Conservation (phyloP, 305 asterid genomes). For the Fraxinus dipetala region DNA sequence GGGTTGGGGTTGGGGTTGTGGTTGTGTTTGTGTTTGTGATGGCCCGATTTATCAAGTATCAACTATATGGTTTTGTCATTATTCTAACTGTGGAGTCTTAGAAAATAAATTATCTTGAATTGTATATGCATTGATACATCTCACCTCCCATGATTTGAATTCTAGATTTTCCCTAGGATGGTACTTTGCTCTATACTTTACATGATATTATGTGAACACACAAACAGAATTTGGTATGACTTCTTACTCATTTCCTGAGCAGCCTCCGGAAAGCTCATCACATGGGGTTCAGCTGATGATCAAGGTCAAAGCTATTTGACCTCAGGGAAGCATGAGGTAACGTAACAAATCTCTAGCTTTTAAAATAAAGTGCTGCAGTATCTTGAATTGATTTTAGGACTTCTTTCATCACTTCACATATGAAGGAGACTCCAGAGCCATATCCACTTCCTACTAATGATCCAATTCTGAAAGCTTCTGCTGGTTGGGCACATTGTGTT, state of each 20-base stretch:
- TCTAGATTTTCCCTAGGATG: not conserved
- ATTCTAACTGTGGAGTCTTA: not conserved
- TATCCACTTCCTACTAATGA: constrained; percentile 55
- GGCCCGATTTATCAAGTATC: not conserved
- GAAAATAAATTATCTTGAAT: not conserved
- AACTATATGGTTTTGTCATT: not conserved
- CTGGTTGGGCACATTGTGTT: constrained; percentile 75
- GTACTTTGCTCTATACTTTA: not conserved
- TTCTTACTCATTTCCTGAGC: constrained; percentile 18
- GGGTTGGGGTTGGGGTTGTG: not conserved
- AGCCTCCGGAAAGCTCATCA: constrained; percentile 52
- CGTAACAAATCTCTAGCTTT: constrained; percentile 4
- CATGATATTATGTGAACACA: not conserved
- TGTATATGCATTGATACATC: not conserved
- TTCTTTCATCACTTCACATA: constrained; percentile 17
- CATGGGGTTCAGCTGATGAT: constrained; percentile 80
- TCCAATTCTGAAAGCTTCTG: constrained; percentile 53
- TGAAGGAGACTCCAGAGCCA: constrained; percentile 52
- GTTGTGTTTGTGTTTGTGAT: not conserved
- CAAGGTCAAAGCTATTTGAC: constrained; percentile 77
- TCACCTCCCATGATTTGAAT: not conserved
- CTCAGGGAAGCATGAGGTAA: constrained; percentile 76
- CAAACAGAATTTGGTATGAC: not conserved
- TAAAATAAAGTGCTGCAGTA: not conserved
- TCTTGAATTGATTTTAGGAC: constrained; percentile 25